phyloP scores from a whole-genome alignment of 371 early-diverging fungal species.

The Smittium culicis region DNA sequence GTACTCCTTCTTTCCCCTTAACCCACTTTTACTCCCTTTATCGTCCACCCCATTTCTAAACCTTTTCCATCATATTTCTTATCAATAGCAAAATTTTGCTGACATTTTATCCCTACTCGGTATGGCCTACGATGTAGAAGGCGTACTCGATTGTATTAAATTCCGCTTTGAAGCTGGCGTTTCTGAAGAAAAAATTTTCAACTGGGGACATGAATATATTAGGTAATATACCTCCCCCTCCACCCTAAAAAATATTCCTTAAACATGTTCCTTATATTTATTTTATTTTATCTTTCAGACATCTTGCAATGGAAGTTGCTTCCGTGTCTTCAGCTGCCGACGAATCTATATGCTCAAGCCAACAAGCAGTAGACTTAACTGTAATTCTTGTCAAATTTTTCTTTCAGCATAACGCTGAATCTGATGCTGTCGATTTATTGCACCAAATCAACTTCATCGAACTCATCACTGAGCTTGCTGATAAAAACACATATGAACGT shows the following conservation, averaged over 20 bases:
- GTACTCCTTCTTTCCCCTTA: not conserved
- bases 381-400: conserved; percentile 85
- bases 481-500: conserved; percentile 80
- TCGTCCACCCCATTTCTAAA: not conserved
- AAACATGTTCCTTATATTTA: too few relatives aligned
- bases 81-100: conserved; percentile 48
- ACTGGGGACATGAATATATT: conserved; percentile 99
- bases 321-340: conserved; percentile 50
- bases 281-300: conserved; percentile 32
- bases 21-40: too few relatives aligned
- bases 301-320: conserved; percentile 83
- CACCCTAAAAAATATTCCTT: not conserved
- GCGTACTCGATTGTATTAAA: conserved; percentile 63
- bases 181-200: conserved; percentile 53
- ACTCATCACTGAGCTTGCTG: conserved; percentile 59
- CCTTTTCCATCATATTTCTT: not conserved
- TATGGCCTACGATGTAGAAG: conserved; percentile 86
- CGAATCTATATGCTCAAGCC: conserved; percentile 40
- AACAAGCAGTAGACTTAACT: conserved; percentile 55
- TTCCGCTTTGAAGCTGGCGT: conserved; percentile 70
- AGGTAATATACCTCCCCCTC: not conserved
- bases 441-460: conserved; percentile 76
- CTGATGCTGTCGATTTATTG: conserved; percentile 91
- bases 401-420: conserved; percentile 91
- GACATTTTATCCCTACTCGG: conserved; percentile 91